phyloP scores from a whole-genome alignment of 805 yeast genomes.

The Metschnikowia chrysomelidarum region DNA sequence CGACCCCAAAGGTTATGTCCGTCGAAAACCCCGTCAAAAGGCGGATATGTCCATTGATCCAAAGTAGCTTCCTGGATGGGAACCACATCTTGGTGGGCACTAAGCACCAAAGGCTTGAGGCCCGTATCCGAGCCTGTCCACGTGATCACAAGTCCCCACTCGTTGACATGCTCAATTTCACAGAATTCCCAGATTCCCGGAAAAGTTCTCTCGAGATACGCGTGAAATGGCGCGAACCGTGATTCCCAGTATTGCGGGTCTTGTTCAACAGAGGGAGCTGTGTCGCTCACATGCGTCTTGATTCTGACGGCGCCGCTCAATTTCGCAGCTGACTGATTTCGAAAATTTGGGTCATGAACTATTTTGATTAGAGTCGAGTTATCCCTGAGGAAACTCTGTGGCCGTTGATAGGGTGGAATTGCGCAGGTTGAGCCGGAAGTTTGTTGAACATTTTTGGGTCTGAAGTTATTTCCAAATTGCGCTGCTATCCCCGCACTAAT shows the following conservation, averaged over 20 bases:
- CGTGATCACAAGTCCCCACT: conserved; percentile 13
- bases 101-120: conserved; percentile 15
- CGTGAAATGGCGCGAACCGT: conserved; percentile 20
- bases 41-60: conserved; percentile 15
- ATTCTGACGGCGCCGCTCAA: conserved; percentile 59
- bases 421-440: too few species aligned
- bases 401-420: conserved; percentile 4
- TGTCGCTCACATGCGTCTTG: conserved; percentile 63
- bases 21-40: conserved; percentile 14
- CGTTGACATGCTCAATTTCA: conserved; percentile 11
- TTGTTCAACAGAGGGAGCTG: conserved; percentile 40
- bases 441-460: too few species aligned
- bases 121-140: conserved; percentile 14
- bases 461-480: too few species aligned
- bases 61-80: conserved; percentile 14
- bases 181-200: conserved; percentile 9
- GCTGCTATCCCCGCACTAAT: too few species aligned
- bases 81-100: conserved; percentile 17
- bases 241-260: conserved; percentile 48
- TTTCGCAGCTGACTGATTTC: conserved; percentile 35
- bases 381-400: conserved; percentile 3
- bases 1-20: conserved; percentile 62
- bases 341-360: conserved; percentile 21
- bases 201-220: conserved; percentile 13
- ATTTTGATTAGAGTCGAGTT: conserved; percentile 18